Base-by-base conservation (phyloP, 495 filamentous ascomycete species). In the Aspergillus ellipticus region DNA sequence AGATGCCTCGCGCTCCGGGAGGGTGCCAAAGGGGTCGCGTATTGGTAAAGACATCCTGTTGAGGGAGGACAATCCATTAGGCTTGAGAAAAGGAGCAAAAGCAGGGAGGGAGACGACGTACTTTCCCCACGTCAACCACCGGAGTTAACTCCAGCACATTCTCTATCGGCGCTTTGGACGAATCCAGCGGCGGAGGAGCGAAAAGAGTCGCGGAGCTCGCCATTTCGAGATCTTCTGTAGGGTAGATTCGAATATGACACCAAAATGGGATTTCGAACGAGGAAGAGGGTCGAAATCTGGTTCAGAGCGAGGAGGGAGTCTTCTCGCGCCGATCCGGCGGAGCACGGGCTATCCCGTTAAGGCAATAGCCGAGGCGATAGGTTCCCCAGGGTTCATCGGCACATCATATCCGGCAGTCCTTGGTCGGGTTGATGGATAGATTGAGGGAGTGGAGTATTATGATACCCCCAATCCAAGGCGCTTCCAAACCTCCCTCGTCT, bases 11-110 rank as follows among this genome's bases (percentile, higher is more conserved):
- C 15, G 93, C 94, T 13, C 91, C 92, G 0, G 87, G 84, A 0
- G 94, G 93, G 55, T 95, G 90, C 90, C 91, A 96, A 53, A 92
- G 79, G 21, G 89, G 86, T 26, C 90, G 85, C 7, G 90, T 89
- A 65, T 98, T 98, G 28, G 94, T 97, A 77, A 91, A 98, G 54
- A 97, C 83, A 64, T 92, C 87, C 86, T 90, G 60, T 33, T 26
- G 2, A 21, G 11, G 33, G 6, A 31, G 49, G 41, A 41, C 17
- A 9, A 20, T 22, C 9, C 21, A 60, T 60, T 26, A 51, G 49
- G 31, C 31, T 31, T 19, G 55, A 46, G 43, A 19, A n/a, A 26
- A 21, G 47, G 3, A 29, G 45, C n/a, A 6, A 49, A 31, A 24
- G 33, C 53, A 26, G 47, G 37, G 45, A 28, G 22, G 21, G 10